Evolutionary conservation across 371 early-diverging fungal genomes (phyloP).

Genomic region (Choanephora cucurbitarum): DNA sequence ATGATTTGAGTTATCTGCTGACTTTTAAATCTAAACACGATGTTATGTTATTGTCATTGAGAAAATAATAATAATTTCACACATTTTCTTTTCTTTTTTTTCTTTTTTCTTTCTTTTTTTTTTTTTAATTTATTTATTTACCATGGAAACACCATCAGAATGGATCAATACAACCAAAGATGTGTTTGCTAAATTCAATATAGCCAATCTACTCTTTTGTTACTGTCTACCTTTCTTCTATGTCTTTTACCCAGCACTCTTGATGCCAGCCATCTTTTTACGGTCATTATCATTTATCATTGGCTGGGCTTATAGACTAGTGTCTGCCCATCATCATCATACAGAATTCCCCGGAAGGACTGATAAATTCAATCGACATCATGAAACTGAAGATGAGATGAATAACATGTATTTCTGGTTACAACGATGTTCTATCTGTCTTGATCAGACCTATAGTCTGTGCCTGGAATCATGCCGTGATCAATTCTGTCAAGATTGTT

Average conservation of each 20-base stretch:
- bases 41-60: not conserved
- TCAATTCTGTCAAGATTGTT: constrained; percentile 69
- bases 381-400: constrained; percentile 29
- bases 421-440: constrained; percentile 68
- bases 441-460: constrained; percentile 60
- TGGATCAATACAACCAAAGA: constrained; percentile 17
- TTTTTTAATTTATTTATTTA: not conserved
- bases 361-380: constrained; percentile 8
- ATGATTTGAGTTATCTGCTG: too few relatives aligned
- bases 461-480: constrained; percentile 67
- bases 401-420: constrained; percentile 65
- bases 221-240: constrained; percentile 53
- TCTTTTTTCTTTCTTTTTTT: not conserved
- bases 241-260: constrained; percentile 46
- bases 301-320: constrained; percentile 35
- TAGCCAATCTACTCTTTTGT: constrained; percentile 48
- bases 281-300: constrained; percentile 42
- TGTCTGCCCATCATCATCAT: constrained; percentile 36
- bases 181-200: constrained; percentile 43
- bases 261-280: constrained; percentile 53
- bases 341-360: constrained; percentile 10
- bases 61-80: not conserved
- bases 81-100: not conserved
- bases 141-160: not conserved
- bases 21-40: too few relatives aligned